Percentiles rank a stretch among this genome's conserved stretches.
phyloP scores from a whole-genome alignment of 192 early-diverging fungal species.

The Entomortierella chlamydospora region DNA sequence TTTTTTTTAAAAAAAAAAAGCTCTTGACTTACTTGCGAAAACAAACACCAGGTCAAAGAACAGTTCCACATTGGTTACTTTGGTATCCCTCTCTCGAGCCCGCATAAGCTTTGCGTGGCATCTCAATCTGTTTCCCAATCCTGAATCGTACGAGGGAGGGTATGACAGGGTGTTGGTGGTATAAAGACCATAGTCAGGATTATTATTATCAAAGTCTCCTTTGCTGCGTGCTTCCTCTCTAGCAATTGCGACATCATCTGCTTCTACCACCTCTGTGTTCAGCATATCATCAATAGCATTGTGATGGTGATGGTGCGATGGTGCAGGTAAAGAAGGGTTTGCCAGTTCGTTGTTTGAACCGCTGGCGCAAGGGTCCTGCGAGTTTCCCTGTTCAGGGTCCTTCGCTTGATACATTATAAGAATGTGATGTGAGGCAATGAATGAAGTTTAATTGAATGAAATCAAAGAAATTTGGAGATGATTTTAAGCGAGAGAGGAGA shows the following conservation, averaged over 20 bases:
- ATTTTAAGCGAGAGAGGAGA: no score
- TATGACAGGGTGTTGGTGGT: background rate
- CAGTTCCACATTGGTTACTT: constrained; percentile 39
- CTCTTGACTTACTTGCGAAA: constrained; percentile 35
- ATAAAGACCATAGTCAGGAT: background rate
- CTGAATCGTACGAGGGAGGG: constrained; percentile 22
- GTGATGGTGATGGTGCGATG: constrained; percentile 3
- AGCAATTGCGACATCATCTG: background rate
- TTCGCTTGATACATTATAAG: no score
- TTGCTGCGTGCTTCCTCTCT: constrained; percentile 1
- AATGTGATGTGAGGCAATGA: no score
- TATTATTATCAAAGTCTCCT: no score
- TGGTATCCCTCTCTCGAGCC: background rate
- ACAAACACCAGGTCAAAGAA: constrained; percentile 51
- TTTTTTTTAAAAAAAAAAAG: no score
- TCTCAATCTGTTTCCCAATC: constrained; percentile 10
- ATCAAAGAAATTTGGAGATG: no score
- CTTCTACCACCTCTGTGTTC: constrained; percentile 5
- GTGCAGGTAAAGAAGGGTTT: background rate
- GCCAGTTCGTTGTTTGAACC: no score
- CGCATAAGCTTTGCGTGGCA: constrained; percentile 29
- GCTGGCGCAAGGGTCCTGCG: no score
- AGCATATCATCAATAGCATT: constrained; percentile 12
- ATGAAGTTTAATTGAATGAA: no score
- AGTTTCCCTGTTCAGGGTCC: no score